Base-by-base conservation (phyloP, 108 stramenopile species). In the Phaeodactylum tricornutum region DNA sequence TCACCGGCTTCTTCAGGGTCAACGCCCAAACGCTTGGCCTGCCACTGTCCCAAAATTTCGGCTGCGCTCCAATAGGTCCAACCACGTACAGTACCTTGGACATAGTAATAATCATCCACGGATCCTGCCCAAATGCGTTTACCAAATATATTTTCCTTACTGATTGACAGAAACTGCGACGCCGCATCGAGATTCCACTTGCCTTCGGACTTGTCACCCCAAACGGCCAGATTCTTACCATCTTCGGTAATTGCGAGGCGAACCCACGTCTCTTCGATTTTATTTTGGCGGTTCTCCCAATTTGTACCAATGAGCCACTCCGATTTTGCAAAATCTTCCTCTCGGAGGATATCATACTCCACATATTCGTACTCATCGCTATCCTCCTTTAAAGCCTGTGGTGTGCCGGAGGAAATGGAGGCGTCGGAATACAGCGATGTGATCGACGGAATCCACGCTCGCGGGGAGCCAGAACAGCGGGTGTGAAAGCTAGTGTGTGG, bases 241-340 rank as follows among this genome's bases (percentile, higher is more conserved):
- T 74, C 63, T 47, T 75, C 70, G 50, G 67, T 67, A 2, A 57
- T 57, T 9, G 60, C 67, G 32, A 80, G 57, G 16, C 88, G 84
- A 9, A 69, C 66, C 83, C 80, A 84, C 31, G 88, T 86, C 47
- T 83, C 83, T n/a, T 64, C 72, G 67, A 87, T 84, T 22, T 58
- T 43, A 27, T 67, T 65, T 33, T 45, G 46, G 30, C 50, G 45
- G 26, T 35, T 51, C 38, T 81, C 76, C 72, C 63, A 74, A 21
- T 66, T 37, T 3, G 77, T 91, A 14, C 89, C 82, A 15, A 91
- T 64, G 52, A 82, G 54, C 89, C 89, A 91, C 56, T 87, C 84
- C 20, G 74, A 72, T 33, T 64, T 58, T 58, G 64, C 59, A 57
- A 91, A 84, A 36, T 91, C 89, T 25, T 57, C 15, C 69, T 90